These are phyloP conservation scores for Bipolaris sorokiniana DNA, from an alignment of 2,329 filamentous ascomycete genomes.

Conservation along the genomic window DNA sequence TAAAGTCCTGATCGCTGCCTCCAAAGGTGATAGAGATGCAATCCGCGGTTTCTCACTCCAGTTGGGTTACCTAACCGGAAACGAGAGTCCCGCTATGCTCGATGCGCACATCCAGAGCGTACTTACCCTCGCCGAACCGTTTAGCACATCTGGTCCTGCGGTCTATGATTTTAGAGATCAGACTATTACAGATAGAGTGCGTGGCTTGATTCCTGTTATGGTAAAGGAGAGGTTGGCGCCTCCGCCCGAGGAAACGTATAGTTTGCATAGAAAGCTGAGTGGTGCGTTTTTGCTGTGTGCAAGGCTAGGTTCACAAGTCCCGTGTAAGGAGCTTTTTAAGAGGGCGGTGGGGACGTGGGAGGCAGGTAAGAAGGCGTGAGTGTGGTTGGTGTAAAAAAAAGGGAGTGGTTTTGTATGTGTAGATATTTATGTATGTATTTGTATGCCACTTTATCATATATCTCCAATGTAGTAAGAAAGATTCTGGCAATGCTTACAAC, in stretches of 20 bases:
- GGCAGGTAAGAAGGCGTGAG: constrained; percentile 22
- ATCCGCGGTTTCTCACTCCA: constrained; percentile 73
- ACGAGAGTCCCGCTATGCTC: constrained; percentile 84
- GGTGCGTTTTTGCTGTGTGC: constrained; percentile 95
- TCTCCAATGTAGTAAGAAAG: too few species aligned
- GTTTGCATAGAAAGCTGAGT: constrained; percentile 90
- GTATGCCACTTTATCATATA: background rate
- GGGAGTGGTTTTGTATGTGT: background rate
- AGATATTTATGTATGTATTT: background rate
- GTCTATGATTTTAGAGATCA: constrained; percentile 93
- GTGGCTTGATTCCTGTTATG: constrained; percentile 90
- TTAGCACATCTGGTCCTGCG: constrained; percentile 73
- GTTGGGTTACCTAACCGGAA: constrained; percentile 90
- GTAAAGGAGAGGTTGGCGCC: constrained; percentile 84
- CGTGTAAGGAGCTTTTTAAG: constrained; percentile 80
- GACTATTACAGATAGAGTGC: constrained; percentile 94
- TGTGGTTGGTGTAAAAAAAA: background rate
- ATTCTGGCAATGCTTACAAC: too few species aligned
- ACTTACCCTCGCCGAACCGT: constrained; percentile 90
- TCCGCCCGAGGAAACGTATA: constrained; percentile 97
- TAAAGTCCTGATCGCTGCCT: constrained; percentile 78
- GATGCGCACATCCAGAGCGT: constrained; percentile 90
- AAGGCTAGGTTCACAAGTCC: constrained; percentile 79
- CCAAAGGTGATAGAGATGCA: constrained; percentile 67
- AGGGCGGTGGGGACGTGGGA: constrained; percentile 55